Base-by-base conservation (phyloP, 768 basidiomycete genomes). In the Tylopilus felleus region DNA sequence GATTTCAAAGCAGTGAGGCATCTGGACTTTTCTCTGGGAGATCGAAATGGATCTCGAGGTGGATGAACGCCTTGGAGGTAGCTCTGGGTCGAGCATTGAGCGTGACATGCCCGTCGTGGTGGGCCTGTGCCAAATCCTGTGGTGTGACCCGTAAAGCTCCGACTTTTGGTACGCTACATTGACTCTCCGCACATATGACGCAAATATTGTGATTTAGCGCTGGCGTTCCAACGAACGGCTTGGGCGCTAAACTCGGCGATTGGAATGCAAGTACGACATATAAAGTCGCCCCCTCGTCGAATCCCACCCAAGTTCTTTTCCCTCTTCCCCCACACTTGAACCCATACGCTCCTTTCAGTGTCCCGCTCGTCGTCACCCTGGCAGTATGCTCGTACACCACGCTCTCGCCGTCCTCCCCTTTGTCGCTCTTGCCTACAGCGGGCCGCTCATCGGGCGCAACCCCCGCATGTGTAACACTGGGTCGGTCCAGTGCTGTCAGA, bases 261-360 rank as follows among this genome's bases (percentile, higher is more conserved):
- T 57, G 62, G 62, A 47, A 63, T 60, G 21, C 55, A 25, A 12
- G 16, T 38, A 7, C 21, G 39, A 39, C 17, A 58, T 66, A 67
- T 66, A 66, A 67, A 65, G 51, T 23, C 33, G 31, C 2, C 35
- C 43, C 28, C 19, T 28, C 43, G 21, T 54, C 47, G 55, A 28
- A 39, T 19, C 49, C 31, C 51, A 47, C 52, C 22, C 51, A 62
- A 39, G 2, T 53, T 48, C 10, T 27, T 60, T 48, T 45, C 19
- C 5, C 42, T 52, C 44, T 41, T 27, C 50, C 53, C 33, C 47
- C 55, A 28, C 7, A 28, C 47, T 56, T 21, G 52, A 58, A 47
- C 63, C 66, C 51, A 31, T 60, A 47, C 65, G 53, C 60, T 66
- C 65, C 58, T 68, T 65, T 65, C 25, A 16, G 27, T 4, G 27